phyloP scores from a whole-genome alignment of 164 flowering plant genomes.

The Piper longum region DNA sequence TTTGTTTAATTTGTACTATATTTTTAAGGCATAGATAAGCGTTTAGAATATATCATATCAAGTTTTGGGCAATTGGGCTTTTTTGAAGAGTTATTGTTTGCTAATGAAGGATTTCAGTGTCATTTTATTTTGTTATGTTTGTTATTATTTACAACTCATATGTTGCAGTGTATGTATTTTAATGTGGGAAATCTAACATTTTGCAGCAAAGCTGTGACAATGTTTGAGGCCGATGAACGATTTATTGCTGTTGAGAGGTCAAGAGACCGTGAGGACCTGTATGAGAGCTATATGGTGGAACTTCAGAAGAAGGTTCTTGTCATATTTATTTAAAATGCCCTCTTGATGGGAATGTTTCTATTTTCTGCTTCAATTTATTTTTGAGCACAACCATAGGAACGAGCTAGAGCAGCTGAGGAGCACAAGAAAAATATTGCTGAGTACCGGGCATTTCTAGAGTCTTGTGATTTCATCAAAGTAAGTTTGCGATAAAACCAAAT shows the following conservation, averaged over 20 bases:
- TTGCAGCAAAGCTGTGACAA: slow-evolving; percentile 59
- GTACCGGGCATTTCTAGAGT: slow-evolving; percentile 62
- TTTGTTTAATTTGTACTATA: no score
- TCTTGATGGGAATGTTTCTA: neutral
- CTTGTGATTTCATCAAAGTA: slow-evolving; percentile 88
- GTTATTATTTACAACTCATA: no score
- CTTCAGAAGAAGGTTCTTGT: slow-evolving; percentile 60
- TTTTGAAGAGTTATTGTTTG: no score
- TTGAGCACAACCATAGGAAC: slow-evolving; percentile 42
- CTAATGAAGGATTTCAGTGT: no score
- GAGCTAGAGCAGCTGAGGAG: slow-evolving; percentile 75
- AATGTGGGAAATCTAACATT: neutral
- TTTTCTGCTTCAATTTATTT: neutral
- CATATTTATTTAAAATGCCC: neutral
- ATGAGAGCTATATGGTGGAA: slow-evolving; percentile 61
- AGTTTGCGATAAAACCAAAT: neutral
- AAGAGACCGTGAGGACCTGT: slow-evolving; percentile 90
- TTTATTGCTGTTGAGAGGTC: slow-evolving; percentile 78
- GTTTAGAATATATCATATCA: no score
- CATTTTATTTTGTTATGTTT: neutral
- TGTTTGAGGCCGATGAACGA: slow-evolving; percentile 93
- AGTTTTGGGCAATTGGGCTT: no score
- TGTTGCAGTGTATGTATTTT: neutral
- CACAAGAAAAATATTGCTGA: slow-evolving; percentile 52
- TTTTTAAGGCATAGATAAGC: no score